Conservation (phyloP, 2,329 filamentous ascomycete genomes). For the Paecilomyces dactylethromorphus region DNA sequence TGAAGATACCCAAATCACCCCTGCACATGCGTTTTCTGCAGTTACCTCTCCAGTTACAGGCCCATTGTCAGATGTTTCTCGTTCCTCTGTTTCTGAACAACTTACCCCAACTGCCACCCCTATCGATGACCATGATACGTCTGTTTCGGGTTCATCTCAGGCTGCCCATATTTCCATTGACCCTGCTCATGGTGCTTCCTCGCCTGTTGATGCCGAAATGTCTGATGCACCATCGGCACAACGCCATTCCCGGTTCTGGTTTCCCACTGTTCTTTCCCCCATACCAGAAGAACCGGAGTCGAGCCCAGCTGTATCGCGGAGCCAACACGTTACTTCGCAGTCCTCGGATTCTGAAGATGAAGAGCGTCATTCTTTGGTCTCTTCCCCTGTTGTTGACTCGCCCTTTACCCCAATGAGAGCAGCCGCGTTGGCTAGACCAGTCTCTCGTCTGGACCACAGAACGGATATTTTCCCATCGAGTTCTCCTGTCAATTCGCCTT, state of each 20-base stretch:
- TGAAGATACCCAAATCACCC: not conserved
- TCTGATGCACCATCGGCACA: constrained; percentile 3
- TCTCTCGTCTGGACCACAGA: not conserved
- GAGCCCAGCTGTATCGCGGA: constrained; percentile 1
- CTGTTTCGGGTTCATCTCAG: not conserved
- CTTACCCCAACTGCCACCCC: not conserved
- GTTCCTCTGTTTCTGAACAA: not conserved
- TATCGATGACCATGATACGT: not conserved
- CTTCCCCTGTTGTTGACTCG: not conserved
- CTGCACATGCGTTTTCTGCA: not conserved
- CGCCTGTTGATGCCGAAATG: constrained; percentile 5
- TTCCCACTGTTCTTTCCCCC: constrained; percentile 7
- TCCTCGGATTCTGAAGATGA: not conserved
- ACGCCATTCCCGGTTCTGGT: constrained; percentile 1
- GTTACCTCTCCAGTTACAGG: not conserved
- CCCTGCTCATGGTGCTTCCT: not conserved
- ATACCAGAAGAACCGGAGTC: constrained; percentile 9
- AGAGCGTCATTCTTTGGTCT: not conserved
- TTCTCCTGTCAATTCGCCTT: not conserved
- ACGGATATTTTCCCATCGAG: not conserved
- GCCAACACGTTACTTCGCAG: not conserved
- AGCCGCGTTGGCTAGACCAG: not conserved
- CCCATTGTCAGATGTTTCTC: not conserved
- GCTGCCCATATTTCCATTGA: not conserved
- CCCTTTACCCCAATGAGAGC: not conserved